A percentile compares a stretch with the other conserved stretches of the same genome.
These are phyloP conservation scores for Solanum lycopersicoides DNA, from an alignment of 257 asterid species.

Conservation along the genomic window DNA sequence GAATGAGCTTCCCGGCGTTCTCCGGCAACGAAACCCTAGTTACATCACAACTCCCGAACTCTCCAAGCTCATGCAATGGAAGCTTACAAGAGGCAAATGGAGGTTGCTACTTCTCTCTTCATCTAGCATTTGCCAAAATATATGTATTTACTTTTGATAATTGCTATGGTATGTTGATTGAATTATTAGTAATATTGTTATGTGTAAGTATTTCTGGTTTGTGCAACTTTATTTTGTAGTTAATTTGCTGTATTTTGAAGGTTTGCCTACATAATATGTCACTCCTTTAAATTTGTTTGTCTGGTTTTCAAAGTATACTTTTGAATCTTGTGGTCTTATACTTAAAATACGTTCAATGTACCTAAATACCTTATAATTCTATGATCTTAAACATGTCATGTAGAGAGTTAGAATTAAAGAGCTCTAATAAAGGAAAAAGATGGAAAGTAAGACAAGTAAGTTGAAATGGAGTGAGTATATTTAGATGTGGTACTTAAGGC, in stretches of 20 bases:
- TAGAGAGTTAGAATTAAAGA: neutral
- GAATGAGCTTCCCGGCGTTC: constrained; percentile 51
- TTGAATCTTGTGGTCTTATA: neutral
- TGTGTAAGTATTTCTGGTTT: neutral
- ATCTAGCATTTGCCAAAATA: neutral
- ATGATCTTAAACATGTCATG: neutral
- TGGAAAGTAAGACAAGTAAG: neutral
- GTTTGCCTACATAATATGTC: neutral
- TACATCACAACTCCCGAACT: constrained; percentile 60
- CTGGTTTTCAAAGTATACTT: neutral
- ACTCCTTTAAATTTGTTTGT: neutral
- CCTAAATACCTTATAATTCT: neutral
- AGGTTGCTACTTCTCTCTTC: constrained; percentile 4
- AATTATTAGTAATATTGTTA: too few relatives aligned
- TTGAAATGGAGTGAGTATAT: neutral
- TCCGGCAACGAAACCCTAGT: constrained; percentile 52
- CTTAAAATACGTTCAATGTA: neutral
- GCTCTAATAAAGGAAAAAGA: neutral
- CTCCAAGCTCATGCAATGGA: constrained; percentile 77
- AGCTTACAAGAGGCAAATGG: constrained; percentile 84
- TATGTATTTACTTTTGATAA: neutral
- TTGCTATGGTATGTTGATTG: neutral
- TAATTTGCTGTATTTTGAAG: neutral
- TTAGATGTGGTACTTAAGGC: neutral
- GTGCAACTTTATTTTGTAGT: neutral